Evolutionary conservation across 2,329 filamentous ascomycete genomes (phyloP).

Genomic region (Beauveria pseudobassiana): DNA sequence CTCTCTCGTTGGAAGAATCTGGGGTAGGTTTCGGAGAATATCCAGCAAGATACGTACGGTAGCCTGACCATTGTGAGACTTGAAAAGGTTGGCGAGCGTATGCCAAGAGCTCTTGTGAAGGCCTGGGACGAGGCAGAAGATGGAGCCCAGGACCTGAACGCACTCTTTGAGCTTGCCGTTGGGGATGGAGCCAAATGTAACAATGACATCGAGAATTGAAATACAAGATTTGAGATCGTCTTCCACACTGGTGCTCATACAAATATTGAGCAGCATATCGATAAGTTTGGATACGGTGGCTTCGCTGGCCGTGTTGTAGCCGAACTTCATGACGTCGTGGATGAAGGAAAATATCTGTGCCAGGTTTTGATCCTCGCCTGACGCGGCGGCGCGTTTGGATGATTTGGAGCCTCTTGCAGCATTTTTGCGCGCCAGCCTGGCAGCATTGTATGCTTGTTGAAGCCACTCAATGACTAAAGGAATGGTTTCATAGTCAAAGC

Average conservation of each 20-base stretch:
- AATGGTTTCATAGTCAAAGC: slow-evolving; percentile 61
- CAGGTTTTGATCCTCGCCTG: slow-evolving; percentile 54
- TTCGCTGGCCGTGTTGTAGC: slow-evolving; percentile 60
- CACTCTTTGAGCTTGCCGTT: slow-evolving; percentile 54
- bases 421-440: slow-evolving; percentile 43
- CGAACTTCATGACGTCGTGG: slow-evolving; percentile 66
- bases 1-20: slow-evolving; percentile 41
- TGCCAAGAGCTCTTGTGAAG: slow-evolving; percentile 62
- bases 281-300: slow-evolving; percentile 54
- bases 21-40: slow-evolving; percentile 45
- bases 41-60: slow-evolving; percentile 60
- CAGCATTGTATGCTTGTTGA: slow-evolving; percentile 44
- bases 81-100: slow-evolving; percentile 61
- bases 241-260: slow-evolving; percentile 56
- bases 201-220: slow-evolving; percentile 59
- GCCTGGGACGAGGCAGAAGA: slow-evolving; percentile 56
- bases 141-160: slow-evolving; percentile 63
- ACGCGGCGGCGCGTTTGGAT: slow-evolving; percentile 30
- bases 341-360: slow-evolving; percentile 57
- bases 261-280: slow-evolving; percentile 56
- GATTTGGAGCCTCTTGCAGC: slow-evolving; percentile 31
- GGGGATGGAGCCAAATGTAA: slow-evolving; percentile 66
- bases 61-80: slow-evolving; percentile 64
- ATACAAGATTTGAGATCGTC: slow-evolving; percentile 62
- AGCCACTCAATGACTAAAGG: slow-evolving; percentile 57